Base-by-base conservation (phyloP, 495 filamentous ascomycete genomes). In the Xylaria nigripes region DNA sequence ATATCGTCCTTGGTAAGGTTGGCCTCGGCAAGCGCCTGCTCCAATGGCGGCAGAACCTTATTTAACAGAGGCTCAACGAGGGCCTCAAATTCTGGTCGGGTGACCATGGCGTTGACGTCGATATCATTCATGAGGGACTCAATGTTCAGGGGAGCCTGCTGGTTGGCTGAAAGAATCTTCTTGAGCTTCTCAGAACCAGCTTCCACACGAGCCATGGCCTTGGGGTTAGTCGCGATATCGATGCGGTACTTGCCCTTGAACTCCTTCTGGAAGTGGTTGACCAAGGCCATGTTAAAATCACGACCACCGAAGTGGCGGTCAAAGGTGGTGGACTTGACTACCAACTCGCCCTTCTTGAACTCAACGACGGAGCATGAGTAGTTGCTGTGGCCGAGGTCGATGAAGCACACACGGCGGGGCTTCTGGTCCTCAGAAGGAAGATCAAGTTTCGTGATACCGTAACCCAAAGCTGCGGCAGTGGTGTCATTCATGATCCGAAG, bases 121-220 rank as follows among this genome's bases (percentile, higher is more conserved):
- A 92, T 75, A 67, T 99, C 93, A 67, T 97, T 92, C 93, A 99
- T 97, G 56, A 97, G 78, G 18, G 93, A 96, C 78, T 99, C 93
- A 63, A 99, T 95, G 76, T 87, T 96, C 65, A 99, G 61, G n/a
- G 93, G 94, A 3, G 91, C 93, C 60, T 84, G 80, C 46, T 90
- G 84, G 71, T 97, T 97, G 62, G 93, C 93, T 13, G 94, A 97
- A 51, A 99, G 80, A 50, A 99, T 85, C 82, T 97, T 97, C 89
- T 99, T 99, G 66, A 95, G 68, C 81, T 96, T 97, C 80, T 99
- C 93, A 46, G 89, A 87, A 44, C 86, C 91, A 50, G 89, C 84
- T 13, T 86, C 74, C 62, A 95, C 87, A 65, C 93, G 88, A 54
- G 89, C 79, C 71, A 85, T 80, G 50, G 90, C 93, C 79, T 96